A percentile compares a stretch with the other conserved stretches of the same genome.
Conservation (phyloP, 768 basidiomycete species). For the Leccinum boreale region DNA sequence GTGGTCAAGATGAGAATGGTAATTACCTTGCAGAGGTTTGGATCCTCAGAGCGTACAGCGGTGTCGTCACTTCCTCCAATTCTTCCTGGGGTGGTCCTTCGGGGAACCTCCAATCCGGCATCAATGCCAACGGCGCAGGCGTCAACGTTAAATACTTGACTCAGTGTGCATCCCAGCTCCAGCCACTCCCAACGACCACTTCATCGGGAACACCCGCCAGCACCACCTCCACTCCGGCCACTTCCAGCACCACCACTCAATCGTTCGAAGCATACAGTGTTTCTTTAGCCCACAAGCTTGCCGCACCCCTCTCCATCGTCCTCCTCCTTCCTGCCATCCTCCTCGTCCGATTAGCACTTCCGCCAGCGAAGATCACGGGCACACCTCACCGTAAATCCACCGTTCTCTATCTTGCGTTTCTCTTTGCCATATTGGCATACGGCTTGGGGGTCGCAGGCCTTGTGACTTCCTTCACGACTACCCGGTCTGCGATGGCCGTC, state of each 20-base stretch:
- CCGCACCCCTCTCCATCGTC: conserved; percentile 48
- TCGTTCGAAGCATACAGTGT: conserved; percentile 36
- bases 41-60: conserved; percentile 72
- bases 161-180: conserved; percentile 50
- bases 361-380: conserved; percentile 28
- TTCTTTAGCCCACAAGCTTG: conserved; percentile 44
- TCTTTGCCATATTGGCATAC: conserved; percentile 48
- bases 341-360: conserved; percentile 40
- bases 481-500: conserved; percentile 28
- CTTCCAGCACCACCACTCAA: conserved; percentile 12
- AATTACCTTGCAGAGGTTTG: conserved; percentile 72
- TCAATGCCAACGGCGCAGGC: conserved; percentile 64
- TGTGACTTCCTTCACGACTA: conserved; percentile 59
- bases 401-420: conserved; percentile 35
- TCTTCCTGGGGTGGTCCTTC: conserved; percentile 65
- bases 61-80: conserved; percentile 51
- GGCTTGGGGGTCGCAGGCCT: conserved; percentile 63
- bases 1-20: conserved; percentile 66
- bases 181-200: conserved; percentile 20
- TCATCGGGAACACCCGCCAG: conserved; percentile 14
- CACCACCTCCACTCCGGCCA: conserved; percentile 1
- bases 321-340: conserved; percentile 42
- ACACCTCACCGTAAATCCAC: conserved; percentile 21
- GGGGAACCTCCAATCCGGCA: conserved; percentile 59
- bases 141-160: conserved; percentile 59